These are phyloP conservation scores for Diddensiella santjacobensis DNA, from an alignment of 805 yeast species.

Conservation along the genomic window DNA sequence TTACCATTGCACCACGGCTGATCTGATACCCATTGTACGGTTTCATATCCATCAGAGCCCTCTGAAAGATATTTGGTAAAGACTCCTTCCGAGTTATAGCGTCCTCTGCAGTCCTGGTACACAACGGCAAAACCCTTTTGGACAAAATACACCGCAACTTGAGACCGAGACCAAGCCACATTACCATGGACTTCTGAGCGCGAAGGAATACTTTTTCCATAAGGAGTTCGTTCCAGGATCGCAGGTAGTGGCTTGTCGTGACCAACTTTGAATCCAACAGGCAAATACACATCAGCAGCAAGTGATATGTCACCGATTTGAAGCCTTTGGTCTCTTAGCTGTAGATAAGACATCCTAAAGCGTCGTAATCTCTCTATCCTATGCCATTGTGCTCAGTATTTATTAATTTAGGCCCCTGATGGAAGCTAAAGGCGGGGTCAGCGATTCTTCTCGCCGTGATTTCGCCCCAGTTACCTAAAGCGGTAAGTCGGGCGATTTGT, in stretches of 20 bases:
- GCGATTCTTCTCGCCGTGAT: too few species aligned
- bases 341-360: not conserved
- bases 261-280: not conserved
- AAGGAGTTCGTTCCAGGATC: conserved; percentile 10
- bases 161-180: not conserved
- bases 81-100: conserved; percentile 9
- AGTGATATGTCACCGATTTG: not conserved
- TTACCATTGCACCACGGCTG: conserved; percentile 12
- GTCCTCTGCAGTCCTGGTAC: conserved; percentile 10
- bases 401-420: too few species aligned
- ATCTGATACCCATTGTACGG: conserved; percentile 6
- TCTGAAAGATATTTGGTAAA: conserved; percentile 10
- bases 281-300: conserved; percentile 10
- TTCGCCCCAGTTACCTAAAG: not conserved
- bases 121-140: conserved; percentile 6
- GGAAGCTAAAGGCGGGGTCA: too few species aligned
- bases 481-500: not conserved
- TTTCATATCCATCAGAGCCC: conserved; percentile 9
- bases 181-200: conserved; percentile 6
- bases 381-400: not conserved
- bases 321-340: not conserved
- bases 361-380: not conserved
- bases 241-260: conserved; percentile 3
- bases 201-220: conserved; percentile 4
- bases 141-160: conserved; percentile 6